Evolutionary conservation across 257 asterid species (phyloP).

Genomic region (Striga asiatica): DNA sequence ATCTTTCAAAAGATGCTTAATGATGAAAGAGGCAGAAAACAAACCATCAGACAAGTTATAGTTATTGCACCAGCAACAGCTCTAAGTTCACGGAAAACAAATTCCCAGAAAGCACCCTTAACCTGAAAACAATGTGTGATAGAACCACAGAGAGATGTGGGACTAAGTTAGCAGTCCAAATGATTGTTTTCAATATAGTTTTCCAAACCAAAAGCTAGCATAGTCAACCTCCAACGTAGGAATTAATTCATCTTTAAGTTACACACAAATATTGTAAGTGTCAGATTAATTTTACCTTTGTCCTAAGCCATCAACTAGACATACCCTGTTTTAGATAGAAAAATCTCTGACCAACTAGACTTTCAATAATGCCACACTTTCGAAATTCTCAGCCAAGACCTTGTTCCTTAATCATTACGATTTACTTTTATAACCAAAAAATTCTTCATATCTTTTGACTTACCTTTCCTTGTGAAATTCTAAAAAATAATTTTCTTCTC

Average conservation of each 20-base stretch:
- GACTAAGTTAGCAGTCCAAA: conserved; percentile 4
- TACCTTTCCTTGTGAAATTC: background rate
- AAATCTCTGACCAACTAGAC: no score
- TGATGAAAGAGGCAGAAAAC: conserved; percentile 29
- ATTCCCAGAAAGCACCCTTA: conserved; percentile 50
- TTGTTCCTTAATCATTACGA: background rate
- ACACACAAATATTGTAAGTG: background rate
- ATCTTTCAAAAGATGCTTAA: conserved; percentile 10
- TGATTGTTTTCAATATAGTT: background rate
- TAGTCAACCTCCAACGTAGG: background rate
- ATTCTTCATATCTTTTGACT: conserved; percentile 2
- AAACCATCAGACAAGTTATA: conserved; percentile 86
- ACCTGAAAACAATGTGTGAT: conserved; percentile 32
- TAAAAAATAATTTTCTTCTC: background rate
- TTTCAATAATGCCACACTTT: conserved; percentile 1
- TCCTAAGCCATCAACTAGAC: no score
- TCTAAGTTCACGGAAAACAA: conserved; percentile 74
- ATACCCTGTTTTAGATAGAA: no score
- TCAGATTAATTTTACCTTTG: background rate
- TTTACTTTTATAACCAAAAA: background rate
- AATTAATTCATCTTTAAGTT: background rate
- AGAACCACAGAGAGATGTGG: conserved; percentile 13
- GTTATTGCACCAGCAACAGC: conserved; percentile 95
- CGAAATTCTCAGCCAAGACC: background rate
- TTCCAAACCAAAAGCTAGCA: background rate